A percentile compares a stretch with the other conserved stretches of the same genome.
Conservation (phyloP, 805 yeast genomes). For the Schwanniomyces vanrijiae region DNA sequence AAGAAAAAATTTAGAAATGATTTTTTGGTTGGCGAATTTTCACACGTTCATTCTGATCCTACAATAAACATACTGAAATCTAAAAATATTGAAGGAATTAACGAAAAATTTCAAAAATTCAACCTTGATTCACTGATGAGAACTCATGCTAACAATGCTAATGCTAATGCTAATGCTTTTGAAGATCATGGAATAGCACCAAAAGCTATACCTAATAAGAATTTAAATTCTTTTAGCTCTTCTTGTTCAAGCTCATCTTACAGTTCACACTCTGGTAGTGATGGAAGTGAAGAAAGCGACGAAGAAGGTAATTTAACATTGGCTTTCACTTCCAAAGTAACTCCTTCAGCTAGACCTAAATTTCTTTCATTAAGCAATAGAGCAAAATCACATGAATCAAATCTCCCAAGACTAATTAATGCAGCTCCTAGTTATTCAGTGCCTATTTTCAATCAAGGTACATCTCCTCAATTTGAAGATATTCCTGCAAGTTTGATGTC, state of each 20-base stretch:
- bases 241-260: constrained; percentile 11
- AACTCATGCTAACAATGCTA: constrained; percentile 5
- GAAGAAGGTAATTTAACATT: constrained; percentile 46
- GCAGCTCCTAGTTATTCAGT: constrained; percentile 18
- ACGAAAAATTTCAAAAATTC: constrained; percentile 35
- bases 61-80: constrained; percentile 5
- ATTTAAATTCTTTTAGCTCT: constrained; percentile 9
- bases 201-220: constrained; percentile 6
- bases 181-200: constrained; percentile 21
- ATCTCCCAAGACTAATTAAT: constrained; percentile 27
- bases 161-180: no score
- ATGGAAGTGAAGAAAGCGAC: constrained; percentile 27
- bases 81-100: constrained; percentile 17
- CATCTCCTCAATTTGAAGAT: constrained; percentile 38
- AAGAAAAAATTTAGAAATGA: constrained; percentile 10
- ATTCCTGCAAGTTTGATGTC: constrained; percentile 40
- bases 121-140: constrained; percentile 39
- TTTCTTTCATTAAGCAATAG: constrained; percentile 31
- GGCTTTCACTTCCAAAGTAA: constrained; percentile 43
- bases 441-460: constrained; percentile 32
- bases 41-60: constrained; percentile 8
- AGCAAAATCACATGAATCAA: constrained; percentile 44
- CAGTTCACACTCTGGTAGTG: constrained; percentile 11
- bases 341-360: constrained; percentile 32
- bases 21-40: neutral